Evolutionary conservation across 208 protist genomes (phyloP).

Genomic region (Leishmania aethiopica): DNA sequence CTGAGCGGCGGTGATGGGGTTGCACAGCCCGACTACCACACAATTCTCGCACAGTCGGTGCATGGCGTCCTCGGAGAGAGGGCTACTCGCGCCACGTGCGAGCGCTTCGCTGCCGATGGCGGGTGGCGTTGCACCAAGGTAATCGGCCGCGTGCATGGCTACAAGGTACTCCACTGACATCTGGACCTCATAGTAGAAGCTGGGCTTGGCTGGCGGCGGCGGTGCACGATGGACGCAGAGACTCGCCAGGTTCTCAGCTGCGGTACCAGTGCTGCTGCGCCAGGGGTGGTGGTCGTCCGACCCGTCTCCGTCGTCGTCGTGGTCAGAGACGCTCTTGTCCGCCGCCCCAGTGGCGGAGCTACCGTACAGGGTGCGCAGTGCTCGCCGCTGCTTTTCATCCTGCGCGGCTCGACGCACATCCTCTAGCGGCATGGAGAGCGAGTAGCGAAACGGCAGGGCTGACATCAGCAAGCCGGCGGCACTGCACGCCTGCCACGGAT

Average conservation of each 20-base stretch:
- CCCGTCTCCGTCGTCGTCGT: neutral
- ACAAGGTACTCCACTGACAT: slow-evolving; percentile 67
- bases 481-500: slow-evolving; percentile 13
- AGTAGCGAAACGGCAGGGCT: slow-evolving; percentile 18
- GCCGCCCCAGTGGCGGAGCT: too few species aligned
- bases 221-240: neutral
- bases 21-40: slow-evolving; percentile 32
- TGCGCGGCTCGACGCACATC: slow-evolving; percentile 17
- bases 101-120: neutral
- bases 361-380: slow-evolving; percentile 20
- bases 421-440: slow-evolving; percentile 11
- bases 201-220: neutral
- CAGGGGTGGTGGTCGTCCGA: neutral
- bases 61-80: slow-evolving; percentile 6
- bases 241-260: neutral
- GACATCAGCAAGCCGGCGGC: slow-evolving; percentile 1
- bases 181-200: slow-evolving; percentile 78
- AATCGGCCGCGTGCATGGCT: slow-evolving; percentile 28
- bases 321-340: neutral
- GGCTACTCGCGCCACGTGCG: neutral
- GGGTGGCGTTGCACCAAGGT: neutral
- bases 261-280: neutral
- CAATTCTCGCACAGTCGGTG: slow-evolving; percentile 16
- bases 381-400: slow-evolving; percentile 27
- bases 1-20: slow-evolving; percentile 13